Evolutionary conservation across 2,329 filamentous ascomycete species (phyloP).

Genomic region (Taxawa tesnikishii): DNA sequence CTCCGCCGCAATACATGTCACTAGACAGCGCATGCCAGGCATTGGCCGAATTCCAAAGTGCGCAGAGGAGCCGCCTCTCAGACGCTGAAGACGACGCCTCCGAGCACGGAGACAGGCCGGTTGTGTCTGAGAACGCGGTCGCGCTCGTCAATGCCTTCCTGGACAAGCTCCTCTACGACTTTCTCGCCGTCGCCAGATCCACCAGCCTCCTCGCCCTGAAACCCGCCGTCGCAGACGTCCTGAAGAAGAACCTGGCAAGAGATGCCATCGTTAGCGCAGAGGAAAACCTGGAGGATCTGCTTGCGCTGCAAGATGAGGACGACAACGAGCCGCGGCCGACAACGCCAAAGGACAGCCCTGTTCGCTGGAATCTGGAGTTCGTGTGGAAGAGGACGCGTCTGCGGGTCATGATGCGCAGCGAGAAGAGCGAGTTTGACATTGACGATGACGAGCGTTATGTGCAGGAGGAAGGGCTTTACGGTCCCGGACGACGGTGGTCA

Average conservation of each 20-base stretch:
- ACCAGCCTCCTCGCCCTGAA: constrained; percentile 64
- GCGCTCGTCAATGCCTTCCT: constrained; percentile 80
- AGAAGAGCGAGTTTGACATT: constrained; percentile 91
- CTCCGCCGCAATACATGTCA: constrained; percentile 78
- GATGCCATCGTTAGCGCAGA: constrained; percentile 75
- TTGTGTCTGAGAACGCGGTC: constrained; percentile 60
- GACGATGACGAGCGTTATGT: constrained; percentile 89
- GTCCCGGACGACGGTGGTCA: constrained; percentile 44
- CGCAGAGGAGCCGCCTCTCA: constrained; percentile 55
- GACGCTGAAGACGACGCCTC: constrained; percentile 40
- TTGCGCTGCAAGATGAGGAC: constrained; percentile 59
- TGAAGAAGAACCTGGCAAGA: constrained; percentile 79
- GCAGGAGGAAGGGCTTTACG: constrained; percentile 58
- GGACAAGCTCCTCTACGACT: constrained; percentile 84
- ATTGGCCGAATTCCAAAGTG: constrained; percentile 77
- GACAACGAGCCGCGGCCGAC: constrained; percentile 27
- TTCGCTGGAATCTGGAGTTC: constrained; percentile 78
- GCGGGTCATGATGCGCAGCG: constrained; percentile 96
- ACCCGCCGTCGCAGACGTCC: constrained; percentile 71
- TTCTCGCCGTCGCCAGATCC: constrained; percentile 68
- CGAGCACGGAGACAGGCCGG: constrained; percentile 48
- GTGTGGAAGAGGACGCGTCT: constrained; percentile 89
- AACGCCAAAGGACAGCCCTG: constrained; percentile 19
- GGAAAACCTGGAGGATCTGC: constrained; percentile 76
- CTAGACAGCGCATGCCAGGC: constrained; percentile 80